These are phyloP conservation scores for Penicillium olsonii DNA, from an alignment of 2,329 filamentous ascomycete species.

Conservation along the genomic window DNA sequence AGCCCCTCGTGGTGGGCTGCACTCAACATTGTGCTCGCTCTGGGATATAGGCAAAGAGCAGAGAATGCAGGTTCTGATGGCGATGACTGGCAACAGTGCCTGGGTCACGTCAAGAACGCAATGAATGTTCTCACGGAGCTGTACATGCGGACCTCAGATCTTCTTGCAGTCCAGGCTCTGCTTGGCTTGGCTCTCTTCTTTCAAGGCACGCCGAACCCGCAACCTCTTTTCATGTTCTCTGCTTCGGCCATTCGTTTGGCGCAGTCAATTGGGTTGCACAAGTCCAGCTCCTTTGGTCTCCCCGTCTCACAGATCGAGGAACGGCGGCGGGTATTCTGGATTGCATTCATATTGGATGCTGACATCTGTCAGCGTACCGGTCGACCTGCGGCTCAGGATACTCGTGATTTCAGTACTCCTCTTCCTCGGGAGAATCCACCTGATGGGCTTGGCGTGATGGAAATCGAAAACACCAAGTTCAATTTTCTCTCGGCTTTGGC, in stretches of 20 bases:
- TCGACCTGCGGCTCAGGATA: slow-evolving; percentile 20
- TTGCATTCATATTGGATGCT: slow-evolving; percentile 26
- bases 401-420: slow-evolving; percentile 17
- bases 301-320: slow-evolving; percentile 15
- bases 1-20: slow-evolving; percentile 21
- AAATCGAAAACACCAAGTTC: slow-evolving; percentile 5
- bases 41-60: slow-evolving; percentile 20
- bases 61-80: slow-evolving; percentile 1
- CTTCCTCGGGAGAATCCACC: slow-evolving; percentile 11
- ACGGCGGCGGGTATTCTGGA: slow-evolving; percentile 21
- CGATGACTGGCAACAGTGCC: slow-evolving; percentile 17
- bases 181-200: slow-evolving; percentile 24
- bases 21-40: slow-evolving; percentile 23
- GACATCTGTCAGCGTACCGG: slow-evolving; percentile 23
- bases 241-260: slow-evolving; percentile 23
- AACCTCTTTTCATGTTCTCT: slow-evolving; percentile 24
- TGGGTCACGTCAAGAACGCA: slow-evolving; percentile 22
- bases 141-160: slow-evolving; percentile 18
- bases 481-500: slow-evolving; percentile 18
- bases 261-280: slow-evolving; percentile 26
- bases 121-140: slow-evolving; percentile 20
- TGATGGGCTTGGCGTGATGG: slow-evolving; percentile 13
- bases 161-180: slow-evolving; percentile 21
- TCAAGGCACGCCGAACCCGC: slow-evolving; percentile 25
- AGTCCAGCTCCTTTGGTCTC: slow-evolving; percentile 11